phyloP scores from a whole-genome alignment of 495 filamentous ascomycete genomes.

The Cercophora scortea region DNA sequence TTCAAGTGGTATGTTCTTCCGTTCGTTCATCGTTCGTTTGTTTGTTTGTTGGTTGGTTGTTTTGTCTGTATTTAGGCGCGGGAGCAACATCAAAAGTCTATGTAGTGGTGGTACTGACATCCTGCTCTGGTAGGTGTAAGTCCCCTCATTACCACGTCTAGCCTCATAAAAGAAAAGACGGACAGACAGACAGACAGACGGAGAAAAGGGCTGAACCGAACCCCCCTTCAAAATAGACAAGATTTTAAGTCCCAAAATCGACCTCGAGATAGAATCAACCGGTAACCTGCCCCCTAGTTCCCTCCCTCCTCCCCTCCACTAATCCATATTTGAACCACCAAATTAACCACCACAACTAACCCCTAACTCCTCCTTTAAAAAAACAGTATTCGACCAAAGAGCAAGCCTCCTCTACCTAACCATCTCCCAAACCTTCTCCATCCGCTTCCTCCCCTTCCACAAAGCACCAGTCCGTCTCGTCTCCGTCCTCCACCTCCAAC shows the following conservation, averaged over 20 bases:
- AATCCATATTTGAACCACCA: neutral
- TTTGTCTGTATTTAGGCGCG: too few relatives aligned
- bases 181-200: neutral
- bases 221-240: slow-evolving; percentile 54
- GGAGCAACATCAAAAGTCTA: too few relatives aligned
- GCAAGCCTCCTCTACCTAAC: slow-evolving; percentile 60
- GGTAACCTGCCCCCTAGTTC: slow-evolving; percentile 32
- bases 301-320: slow-evolving; percentile 2
- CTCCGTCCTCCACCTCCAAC: slow-evolving; percentile 61
- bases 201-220: too few relatives aligned
- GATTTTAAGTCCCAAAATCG: slow-evolving; percentile 67
- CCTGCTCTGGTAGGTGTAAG: neutral
- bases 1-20: slow-evolving; percentile 61
- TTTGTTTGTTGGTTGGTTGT: too few relatives aligned
- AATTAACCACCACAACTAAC: neutral
- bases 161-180: neutral
- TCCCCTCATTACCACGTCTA: neutral
- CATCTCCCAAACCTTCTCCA: slow-evolving; percentile 63
- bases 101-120: neutral
- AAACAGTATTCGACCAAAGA: slow-evolving; percentile 57
- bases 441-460: slow-evolving; percentile 72
- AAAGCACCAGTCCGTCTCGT: slow-evolving; percentile 58
- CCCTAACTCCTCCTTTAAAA: neutral
- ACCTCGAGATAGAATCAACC: slow-evolving; percentile 58
- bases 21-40: too few relatives aligned